A percentile compares a stretch with the other conserved stretches of the same genome.
These are phyloP conservation scores for Corchorus capsularis DNA, from an alignment of 345 rosid genomes.

Conservation along the genomic window DNA sequence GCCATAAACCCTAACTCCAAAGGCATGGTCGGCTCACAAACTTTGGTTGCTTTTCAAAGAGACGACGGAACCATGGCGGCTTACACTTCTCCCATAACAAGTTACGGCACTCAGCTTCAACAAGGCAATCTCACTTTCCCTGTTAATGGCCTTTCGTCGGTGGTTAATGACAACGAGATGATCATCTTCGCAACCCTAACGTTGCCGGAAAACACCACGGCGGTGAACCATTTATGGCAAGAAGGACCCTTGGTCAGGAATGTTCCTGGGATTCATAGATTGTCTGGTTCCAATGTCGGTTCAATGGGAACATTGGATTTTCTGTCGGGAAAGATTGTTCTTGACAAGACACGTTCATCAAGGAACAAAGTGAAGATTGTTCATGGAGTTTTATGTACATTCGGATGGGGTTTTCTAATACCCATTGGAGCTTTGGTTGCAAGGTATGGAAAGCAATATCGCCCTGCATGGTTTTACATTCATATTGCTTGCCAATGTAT, in stretches of 20 bases:
- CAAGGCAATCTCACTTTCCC: background rate
- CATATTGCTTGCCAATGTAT: background rate
- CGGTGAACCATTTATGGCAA: conserved; percentile 9
- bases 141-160: background rate
- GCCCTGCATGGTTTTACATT: background rate
- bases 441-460: background rate
- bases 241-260: background rate
- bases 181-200: background rate
- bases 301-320: conserved; percentile 5
- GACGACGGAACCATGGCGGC: conserved; percentile 4
- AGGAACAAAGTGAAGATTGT: background rate
- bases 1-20: background rate
- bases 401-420: conserved; percentile 5
- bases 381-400: conserved; percentile 6
- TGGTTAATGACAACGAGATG: background rate
- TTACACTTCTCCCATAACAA: conserved; percentile 8
- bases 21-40: conserved; percentile 12
- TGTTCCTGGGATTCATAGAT: background rate
- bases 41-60: conserved; percentile 1
- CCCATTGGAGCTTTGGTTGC: conserved; percentile 13
- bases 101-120: conserved; percentile 9
- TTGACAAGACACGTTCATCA: background rate
- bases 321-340: background rate
- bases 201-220: background rate
- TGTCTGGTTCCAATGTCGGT: background rate